These are phyloP conservation scores for Fistulina hepatica DNA, from an alignment of 1,284 basidiomycete genomes.

Conservation along the genomic window DNA sequence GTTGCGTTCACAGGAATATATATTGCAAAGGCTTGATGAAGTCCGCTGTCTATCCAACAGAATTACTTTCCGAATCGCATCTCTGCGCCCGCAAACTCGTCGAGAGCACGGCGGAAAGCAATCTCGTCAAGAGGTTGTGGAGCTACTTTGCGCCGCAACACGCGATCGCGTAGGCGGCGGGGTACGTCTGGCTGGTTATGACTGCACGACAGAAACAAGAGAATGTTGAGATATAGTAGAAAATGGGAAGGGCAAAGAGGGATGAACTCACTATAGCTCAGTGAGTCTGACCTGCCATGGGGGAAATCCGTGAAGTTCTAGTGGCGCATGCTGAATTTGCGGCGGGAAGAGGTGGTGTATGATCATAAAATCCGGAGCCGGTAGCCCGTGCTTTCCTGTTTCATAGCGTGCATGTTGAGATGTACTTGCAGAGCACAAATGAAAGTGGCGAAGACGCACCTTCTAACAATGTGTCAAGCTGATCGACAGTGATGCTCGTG, in stretches of 20 bases:
- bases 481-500: constrained; percentile 27
- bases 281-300: constrained; percentile 71
- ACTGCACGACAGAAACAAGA: constrained; percentile 6
- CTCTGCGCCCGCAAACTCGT: constrained; percentile 58
- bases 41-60: too few species aligned
- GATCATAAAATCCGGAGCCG: constrained; percentile 66
- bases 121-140: constrained; percentile 33
- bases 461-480: constrained; percentile 44
- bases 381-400: constrained; percentile 36
- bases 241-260: constrained; percentile 8
- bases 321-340: constrained; percentile 28
- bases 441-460: constrained; percentile 27
- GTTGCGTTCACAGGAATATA: too few species aligned
- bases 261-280: constrained; percentile 54
- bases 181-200: constrained; percentile 3
- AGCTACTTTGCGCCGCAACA: background rate
- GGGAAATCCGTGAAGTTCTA: constrained; percentile 63
- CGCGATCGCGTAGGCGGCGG: constrained; percentile 5
- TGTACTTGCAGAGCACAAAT: constrained; percentile 4
- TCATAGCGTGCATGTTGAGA: constrained; percentile 4
- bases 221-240: background rate
- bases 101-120: constrained; percentile 53
- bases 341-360: constrained; percentile 43
- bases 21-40: too few species aligned
- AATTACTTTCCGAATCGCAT: constrained; percentile 62